Percentiles rank a stretch among this genome's conserved stretches.
Evolutionary conservation across 768 basidiomycete species (phyloP).

Genomic region (Zangia roseola): DNA sequence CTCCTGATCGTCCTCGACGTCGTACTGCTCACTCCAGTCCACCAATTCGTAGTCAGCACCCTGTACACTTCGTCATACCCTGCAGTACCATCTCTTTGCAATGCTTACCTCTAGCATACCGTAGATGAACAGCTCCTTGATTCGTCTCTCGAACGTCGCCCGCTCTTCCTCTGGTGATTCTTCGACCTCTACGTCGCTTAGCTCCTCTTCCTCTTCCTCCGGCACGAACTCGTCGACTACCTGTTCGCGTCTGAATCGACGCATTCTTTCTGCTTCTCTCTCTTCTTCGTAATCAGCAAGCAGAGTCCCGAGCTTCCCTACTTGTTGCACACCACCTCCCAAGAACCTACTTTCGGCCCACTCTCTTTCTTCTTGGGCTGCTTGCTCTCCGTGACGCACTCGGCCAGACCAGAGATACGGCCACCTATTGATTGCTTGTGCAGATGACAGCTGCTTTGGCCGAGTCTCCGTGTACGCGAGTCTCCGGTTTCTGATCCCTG

Average conservation of each 20-base stretch:
- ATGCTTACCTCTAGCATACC: constrained; percentile 66
- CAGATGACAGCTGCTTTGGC: constrained; percentile 56
- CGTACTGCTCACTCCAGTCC: constrained; percentile 76
- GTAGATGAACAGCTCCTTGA: constrained; percentile 75
- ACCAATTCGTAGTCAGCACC: constrained; percentile 65
- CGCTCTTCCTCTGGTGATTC: constrained; percentile 52
- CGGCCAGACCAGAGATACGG: constrained; percentile 65
- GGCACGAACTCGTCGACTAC: constrained; percentile 49
- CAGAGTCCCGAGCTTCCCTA: constrained; percentile 68
- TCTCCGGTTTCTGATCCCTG: constrained; percentile 70
- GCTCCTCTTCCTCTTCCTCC: constrained; percentile 62
- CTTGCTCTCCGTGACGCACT: constrained; percentile 47
- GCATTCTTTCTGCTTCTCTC: constrained; percentile 62
- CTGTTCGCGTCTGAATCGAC: constrained; percentile 43
- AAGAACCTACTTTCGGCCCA: constrained; percentile 71
- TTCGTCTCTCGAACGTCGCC: constrained; percentile 52
- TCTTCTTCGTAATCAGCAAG: constrained; percentile 78
- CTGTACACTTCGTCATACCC: constrained; percentile 35
- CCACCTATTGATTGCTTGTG: constrained; percentile 56
- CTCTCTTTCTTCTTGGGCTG: constrained; percentile 61
- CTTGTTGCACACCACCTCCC: constrained; percentile 50
- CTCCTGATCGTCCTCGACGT: constrained; percentile 56
- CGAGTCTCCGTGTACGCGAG: constrained; percentile 55
- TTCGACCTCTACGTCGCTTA: constrained; percentile 32
- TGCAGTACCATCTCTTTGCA: background rate